These are phyloP conservation scores for Fusarium dimerum DNA, from an alignment of 2,329 filamentous ascomycete species.

Conservation along the genomic window DNA sequence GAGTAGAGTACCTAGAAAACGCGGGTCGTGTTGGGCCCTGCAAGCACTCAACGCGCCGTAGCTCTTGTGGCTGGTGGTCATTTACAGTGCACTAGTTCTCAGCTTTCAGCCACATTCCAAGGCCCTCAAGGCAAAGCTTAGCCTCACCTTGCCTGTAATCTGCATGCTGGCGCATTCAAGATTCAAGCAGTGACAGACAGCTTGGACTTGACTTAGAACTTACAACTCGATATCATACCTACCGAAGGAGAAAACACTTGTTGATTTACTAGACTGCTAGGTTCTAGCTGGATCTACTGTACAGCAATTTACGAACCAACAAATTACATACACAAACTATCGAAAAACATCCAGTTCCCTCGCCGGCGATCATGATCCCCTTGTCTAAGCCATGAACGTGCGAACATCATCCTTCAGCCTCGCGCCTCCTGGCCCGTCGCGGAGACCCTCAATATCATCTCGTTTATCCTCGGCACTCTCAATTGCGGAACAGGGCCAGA, in stretches of 20 bases:
- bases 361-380: conserved; percentile 40
- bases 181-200: no score
- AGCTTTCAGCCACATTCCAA: conserved; percentile 23
- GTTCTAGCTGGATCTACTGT: no score
- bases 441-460: conserved; percentile 60
- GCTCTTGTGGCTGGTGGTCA: not conserved
- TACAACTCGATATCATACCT: no score
- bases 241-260: no score
- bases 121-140: not conserved
- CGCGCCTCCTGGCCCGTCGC: conserved; percentile 38
- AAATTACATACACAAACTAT: not conserved
- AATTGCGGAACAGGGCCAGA: conserved; percentile 62
- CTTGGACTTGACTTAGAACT: no score
- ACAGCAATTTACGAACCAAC: conserved; percentile 3
- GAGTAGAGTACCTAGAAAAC: not conserved
- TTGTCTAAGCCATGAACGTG: conserved; percentile 47
- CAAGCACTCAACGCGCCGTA: conserved; percentile 31
- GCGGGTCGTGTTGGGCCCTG: conserved; percentile 9
- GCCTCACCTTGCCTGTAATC: no score
- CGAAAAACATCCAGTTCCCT: not conserved
- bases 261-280: no score
- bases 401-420: conserved; percentile 53
- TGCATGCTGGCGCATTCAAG: no score
- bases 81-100: conserved; percentile 16
- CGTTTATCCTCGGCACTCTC: conserved; percentile 70